Evolutionary conservation across 768 basidiomycete genomes (phyloP).

Genomic region (Boletus speciosus): DNA sequence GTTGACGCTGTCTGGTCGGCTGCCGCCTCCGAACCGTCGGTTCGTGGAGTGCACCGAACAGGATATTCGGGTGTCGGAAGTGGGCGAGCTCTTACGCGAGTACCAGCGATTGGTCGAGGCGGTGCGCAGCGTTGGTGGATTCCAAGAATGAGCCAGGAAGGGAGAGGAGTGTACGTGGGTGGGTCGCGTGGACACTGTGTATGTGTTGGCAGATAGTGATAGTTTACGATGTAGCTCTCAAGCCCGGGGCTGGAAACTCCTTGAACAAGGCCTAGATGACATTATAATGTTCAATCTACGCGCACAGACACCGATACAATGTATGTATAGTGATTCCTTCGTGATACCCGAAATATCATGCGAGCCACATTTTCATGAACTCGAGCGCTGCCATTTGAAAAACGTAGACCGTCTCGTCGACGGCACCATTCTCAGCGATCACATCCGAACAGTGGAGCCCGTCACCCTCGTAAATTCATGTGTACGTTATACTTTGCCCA

Average conservation of each 20-base stretch:
- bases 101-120: conserved; percentile 77
- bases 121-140: conserved; percentile 51
- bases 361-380: conserved; percentile 58
- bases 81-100: conserved; percentile 74
- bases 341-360: conserved; percentile 2
- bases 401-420: conserved; percentile 48
- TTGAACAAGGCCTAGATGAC: background rate
- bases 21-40: conserved; percentile 62
- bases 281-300: background rate
- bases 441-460: conserved; percentile 73
- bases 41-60: conserved; percentile 72
- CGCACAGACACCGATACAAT: too few relatives aligned
- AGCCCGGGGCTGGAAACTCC: background rate
- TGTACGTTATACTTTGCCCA: too few relatives aligned
- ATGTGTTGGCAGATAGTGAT: background rate
- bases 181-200: background rate
- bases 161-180: background rate
- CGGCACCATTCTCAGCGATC: conserved; percentile 33
- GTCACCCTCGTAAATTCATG: conserved; percentile 39
- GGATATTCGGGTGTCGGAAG: conserved; percentile 79
- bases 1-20: conserved; percentile 35
- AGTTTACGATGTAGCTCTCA: background rate
- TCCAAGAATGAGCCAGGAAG: conserved; percentile 18
- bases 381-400: conserved; percentile 54
- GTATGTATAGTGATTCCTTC: background rate